Evolutionary conservation across 176 grass and related monocot species (phyloP).

Genomic region (Avena eriantha): DNA sequence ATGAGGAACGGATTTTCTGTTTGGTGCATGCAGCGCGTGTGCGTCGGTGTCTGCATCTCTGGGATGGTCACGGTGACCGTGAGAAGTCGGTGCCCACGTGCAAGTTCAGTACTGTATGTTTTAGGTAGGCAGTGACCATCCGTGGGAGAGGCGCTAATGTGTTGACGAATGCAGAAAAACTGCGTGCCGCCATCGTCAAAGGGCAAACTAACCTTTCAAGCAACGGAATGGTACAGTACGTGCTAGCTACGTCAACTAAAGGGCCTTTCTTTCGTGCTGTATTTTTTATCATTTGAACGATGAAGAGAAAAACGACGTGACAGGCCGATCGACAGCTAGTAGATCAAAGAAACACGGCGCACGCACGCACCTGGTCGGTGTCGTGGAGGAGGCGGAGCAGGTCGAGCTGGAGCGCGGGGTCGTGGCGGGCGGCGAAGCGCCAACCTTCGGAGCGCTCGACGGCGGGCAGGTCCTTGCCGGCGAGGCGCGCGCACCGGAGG

Average conservation of each 20-base stretch:
- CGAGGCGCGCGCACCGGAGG: constrained; percentile 59
- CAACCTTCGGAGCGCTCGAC: constrained; percentile 69
- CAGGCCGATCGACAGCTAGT: background rate
- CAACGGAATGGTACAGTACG: background rate
- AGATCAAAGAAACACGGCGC: background rate
- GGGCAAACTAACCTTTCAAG: background rate
- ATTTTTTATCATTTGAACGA: background rate
- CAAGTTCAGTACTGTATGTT: background rate
- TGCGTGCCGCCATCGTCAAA: background rate
- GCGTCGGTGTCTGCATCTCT: background rate
- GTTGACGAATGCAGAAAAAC: background rate
- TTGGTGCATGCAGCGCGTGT: background rate
- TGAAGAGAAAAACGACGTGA: constrained; percentile 18
- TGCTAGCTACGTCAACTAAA: background rate
- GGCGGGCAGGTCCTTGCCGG: constrained; percentile 59
- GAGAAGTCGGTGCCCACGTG: background rate
- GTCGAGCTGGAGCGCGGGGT: constrained; percentile 53
- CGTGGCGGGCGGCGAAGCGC: constrained; percentile 62
- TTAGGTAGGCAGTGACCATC: background rate
- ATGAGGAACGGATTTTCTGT: background rate
- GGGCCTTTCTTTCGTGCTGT: background rate
- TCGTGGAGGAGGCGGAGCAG: constrained; percentile 66
- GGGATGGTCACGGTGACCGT: background rate
- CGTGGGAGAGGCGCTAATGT: background rate
- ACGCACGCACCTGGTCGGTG: constrained; percentile 42